Conservation (phyloP, 306 rosid genomes). For the Cucurbita moschata region DNA sequence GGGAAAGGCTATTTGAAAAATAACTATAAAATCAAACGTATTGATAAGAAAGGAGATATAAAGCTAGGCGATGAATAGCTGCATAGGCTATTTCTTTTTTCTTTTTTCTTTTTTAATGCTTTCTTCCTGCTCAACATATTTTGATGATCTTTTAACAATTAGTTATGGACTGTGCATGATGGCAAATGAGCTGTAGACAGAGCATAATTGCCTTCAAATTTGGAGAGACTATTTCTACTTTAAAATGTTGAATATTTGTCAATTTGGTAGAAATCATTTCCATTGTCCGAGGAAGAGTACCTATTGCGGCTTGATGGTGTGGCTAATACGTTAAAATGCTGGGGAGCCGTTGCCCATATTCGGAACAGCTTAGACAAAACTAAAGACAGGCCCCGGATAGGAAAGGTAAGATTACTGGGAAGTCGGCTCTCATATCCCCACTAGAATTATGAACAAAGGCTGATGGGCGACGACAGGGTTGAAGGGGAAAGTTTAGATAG, state of each 20-base stretch:
- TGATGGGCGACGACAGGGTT: not conserved
- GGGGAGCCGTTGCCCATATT: constrained; percentile 99
- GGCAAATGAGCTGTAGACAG: not conserved
- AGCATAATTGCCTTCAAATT: not conserved
- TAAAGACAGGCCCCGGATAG: constrained; percentile 90
- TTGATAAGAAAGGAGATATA: not conserved
- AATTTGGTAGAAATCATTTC: constrained; percentile 62
- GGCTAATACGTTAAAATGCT: constrained; percentile 77
- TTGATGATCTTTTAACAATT: not conserved
- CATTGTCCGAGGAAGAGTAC: constrained; percentile 92
- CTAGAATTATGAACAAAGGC: not conserved
- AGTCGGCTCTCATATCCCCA: not conserved
- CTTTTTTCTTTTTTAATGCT: not conserved
- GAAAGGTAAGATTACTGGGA: constrained; percentile 41
- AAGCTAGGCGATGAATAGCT: not conserved
- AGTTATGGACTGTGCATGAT: not conserved
- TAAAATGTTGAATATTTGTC: not conserved
- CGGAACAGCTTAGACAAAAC: constrained; percentile 66
- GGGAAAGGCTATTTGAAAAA: not conserved
- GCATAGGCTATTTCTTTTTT: not conserved
- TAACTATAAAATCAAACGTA: not conserved
- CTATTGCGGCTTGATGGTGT: constrained; percentile 84
- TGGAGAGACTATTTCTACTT: not conserved
- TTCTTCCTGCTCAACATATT: not conserved
- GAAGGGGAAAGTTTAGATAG: not conserved